A percentile compares a stretch with the other conserved stretches of the same genome.
These are phyloP conservation scores for Globisporangium yorkense DNA, from an alignment of 352 stramenopile species.

Conservation along the genomic window DNA sequence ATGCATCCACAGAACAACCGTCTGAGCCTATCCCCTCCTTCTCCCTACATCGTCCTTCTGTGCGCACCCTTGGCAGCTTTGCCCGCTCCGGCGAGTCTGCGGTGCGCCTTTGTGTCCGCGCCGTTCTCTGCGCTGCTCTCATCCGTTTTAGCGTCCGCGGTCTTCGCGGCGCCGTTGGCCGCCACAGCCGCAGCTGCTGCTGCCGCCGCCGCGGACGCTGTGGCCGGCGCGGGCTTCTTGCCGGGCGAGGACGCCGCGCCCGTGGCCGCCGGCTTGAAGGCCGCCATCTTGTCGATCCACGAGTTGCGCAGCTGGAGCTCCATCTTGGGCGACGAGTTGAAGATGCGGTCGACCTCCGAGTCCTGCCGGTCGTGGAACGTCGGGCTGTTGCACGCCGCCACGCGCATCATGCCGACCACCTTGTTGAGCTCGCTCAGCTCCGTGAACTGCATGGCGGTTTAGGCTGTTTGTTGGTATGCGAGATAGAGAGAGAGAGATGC, in stretches of 20 bases:
- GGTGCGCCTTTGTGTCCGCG: slow-evolving; percentile 12
- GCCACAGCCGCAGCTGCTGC: not conserved
- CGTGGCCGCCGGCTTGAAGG: slow-evolving; percentile 49
- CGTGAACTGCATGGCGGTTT: slow-evolving; percentile 74
- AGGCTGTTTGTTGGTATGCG: not conserved
- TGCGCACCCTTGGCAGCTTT: slow-evolving; percentile 13
- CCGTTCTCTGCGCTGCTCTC: slow-evolving; percentile 9
- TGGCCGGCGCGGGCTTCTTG: slow-evolving; percentile 46
- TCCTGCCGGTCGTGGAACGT: slow-evolving; percentile 88
- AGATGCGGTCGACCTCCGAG: slow-evolving; percentile 87
- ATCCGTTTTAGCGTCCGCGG: slow-evolving; percentile 4
- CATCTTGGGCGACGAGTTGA: slow-evolving; percentile 88
- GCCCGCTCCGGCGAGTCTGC: slow-evolving; percentile 1
- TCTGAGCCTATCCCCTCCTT: too few species aligned
- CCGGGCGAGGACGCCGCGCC: slow-evolving; percentile 9
- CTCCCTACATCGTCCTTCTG: not conserved
- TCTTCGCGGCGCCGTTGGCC: not conserved
- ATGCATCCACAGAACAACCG: not conserved
- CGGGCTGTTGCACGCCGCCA: slow-evolving; percentile 77
- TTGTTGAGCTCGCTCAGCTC: slow-evolving; percentile 85
- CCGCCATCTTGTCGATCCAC: slow-evolving; percentile 85
- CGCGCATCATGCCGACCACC: slow-evolving; percentile 76
- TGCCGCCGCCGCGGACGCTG: slow-evolving; percentile 3
- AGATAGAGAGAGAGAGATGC: not conserved
- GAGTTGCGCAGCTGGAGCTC: slow-evolving; percentile 82